These are phyloP conservation scores for Fusarium hostae DNA, from an alignment of 2,329 filamentous ascomycete species.

Conservation along the genomic window DNA sequence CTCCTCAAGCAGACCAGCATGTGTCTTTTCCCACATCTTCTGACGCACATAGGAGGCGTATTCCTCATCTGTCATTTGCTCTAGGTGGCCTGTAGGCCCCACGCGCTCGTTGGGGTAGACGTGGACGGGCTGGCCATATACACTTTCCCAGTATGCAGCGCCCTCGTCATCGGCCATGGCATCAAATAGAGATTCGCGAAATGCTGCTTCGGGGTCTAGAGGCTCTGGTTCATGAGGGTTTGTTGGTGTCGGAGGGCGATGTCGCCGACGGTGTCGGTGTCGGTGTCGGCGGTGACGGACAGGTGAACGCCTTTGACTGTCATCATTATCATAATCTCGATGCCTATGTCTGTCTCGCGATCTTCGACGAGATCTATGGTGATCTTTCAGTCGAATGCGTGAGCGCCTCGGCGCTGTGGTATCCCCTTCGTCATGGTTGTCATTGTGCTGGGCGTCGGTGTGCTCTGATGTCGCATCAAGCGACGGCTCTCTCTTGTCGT, in stretches of 20 bases:
- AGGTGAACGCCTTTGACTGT: conserved; percentile 33
- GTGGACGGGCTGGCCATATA: conserved; percentile 97
- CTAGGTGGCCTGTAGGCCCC: conserved; percentile 67
- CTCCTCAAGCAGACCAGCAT: conserved; percentile 85
- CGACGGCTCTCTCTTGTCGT: conserved; percentile 8
- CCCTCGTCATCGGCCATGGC: conserved; percentile 97
- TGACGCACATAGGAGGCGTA: conserved; percentile 86
- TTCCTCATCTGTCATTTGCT: conserved; percentile 92
- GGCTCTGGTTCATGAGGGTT: conserved; percentile 59
- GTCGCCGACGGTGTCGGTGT: conserved; percentile 48
- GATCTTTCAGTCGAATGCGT: conserved; percentile 50
- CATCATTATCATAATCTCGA: conserved; percentile 38
- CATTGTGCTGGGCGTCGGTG: conserved; percentile 16
- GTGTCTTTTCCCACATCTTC: conserved; percentile 96
- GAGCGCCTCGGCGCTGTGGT: conserved; percentile 45
- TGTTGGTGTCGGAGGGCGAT: conserved; percentile 58
- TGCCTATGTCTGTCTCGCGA: conserved; percentile 31
- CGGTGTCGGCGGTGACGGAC: conserved; percentile 49
- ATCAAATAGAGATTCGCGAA: conserved; percentile 94
- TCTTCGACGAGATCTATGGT: conserved; percentile 44
- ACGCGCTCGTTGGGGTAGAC: conserved; percentile 69
- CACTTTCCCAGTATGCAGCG: conserved; percentile 91
- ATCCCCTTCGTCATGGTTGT: conserved; percentile 34
- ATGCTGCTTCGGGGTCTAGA: conserved; percentile 78
- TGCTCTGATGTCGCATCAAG: conserved; percentile 10